Percentiles rank a stretch among this genome's conserved stretches.
Evolutionary conservation across 78 protist genomes (phyloP).

Genomic region (Dictyostelium capitatum): DNA sequence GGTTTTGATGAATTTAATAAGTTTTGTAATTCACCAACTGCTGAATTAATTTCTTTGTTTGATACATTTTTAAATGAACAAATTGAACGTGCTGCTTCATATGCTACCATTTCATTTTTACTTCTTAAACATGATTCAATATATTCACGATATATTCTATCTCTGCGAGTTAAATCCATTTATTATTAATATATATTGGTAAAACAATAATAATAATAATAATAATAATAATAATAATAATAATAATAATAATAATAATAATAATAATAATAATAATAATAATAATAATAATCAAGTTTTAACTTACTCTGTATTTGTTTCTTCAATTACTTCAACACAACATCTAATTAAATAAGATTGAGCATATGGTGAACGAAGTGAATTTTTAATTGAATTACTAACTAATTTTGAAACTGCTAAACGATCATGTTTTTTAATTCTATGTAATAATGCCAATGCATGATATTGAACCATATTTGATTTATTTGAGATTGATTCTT

Average conservation of each 20-base stretch:
- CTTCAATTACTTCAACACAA: conserved; percentile 83
- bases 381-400: conserved; percentile 69
- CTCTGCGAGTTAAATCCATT: conserved; percentile 29
- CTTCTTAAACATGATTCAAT: conserved; percentile 92
- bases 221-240: no score
- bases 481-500: conserved; percentile 86
- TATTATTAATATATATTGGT: neutral
- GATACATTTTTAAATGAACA: conserved; percentile 89
- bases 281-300: neutral
- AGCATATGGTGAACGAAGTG: conserved; percentile 93
- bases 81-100: conserved; percentile 98
- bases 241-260: no score
- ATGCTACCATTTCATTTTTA: conserved; percentile 96
- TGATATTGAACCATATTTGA: conserved; percentile 97
- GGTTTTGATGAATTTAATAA: conserved; percentile 94
- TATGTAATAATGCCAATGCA: conserved; percentile 94
- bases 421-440: conserved; percentile 93
- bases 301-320: conserved; percentile 71
- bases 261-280: no score
- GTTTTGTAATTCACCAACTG: conserved; percentile 94
- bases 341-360: conserved; percentile 93
- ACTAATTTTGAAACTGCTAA: conserved; percentile 94
- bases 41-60: conserved; percentile 91
- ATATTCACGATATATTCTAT: conserved; percentile 76
- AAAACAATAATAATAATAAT: no score